Evolutionary conservation across 306 rosid species (phyloP).

Genomic region (Astragalus membranaceus): DNA sequence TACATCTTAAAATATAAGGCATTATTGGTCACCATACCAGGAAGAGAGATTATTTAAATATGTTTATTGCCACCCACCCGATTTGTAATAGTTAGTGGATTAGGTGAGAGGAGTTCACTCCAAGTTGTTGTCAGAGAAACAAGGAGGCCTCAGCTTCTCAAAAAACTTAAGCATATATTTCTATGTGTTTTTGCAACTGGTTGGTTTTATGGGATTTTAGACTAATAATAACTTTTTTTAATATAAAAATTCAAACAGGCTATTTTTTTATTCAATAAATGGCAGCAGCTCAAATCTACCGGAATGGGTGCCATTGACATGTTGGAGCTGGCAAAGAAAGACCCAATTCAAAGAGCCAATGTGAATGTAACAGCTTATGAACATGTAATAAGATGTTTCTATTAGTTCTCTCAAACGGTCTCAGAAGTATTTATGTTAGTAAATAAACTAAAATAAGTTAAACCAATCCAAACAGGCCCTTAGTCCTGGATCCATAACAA

Average conservation of each 20-base stretch:
- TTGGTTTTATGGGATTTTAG: conserved; percentile 25
- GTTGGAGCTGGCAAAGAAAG: too few relatives aligned
- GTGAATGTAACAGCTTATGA: too few relatives aligned
- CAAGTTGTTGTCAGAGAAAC: conserved; percentile 3
- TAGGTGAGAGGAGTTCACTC: conserved; percentile 15
- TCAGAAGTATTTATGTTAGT: too few relatives aligned
- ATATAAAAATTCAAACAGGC: conserved; percentile 2
- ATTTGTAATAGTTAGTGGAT: background rate
- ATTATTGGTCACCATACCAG: conserved; percentile 21
- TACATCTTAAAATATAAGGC: conserved; percentile 18
- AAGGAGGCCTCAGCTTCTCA: conserved; percentile 2
- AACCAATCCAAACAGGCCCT: too few relatives aligned
- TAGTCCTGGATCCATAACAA: too few relatives aligned
- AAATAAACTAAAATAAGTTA: too few relatives aligned
- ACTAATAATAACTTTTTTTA: background rate
- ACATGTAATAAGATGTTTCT: too few relatives aligned
- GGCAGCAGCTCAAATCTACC: background rate
- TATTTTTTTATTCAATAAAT: too few relatives aligned
- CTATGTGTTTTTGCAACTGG: conserved; percentile 20
- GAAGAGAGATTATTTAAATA: conserved; percentile 6
- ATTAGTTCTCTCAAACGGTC: too few relatives aligned
- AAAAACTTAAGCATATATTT: conserved; percentile 20
- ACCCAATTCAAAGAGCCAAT: too few relatives aligned
- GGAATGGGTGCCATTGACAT: too few relatives aligned
- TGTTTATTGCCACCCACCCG: conserved; percentile 25